Conservation (phyloP, 2,329 filamentous ascomycete genomes). For the Sporothrix dimorphospora region DNA sequence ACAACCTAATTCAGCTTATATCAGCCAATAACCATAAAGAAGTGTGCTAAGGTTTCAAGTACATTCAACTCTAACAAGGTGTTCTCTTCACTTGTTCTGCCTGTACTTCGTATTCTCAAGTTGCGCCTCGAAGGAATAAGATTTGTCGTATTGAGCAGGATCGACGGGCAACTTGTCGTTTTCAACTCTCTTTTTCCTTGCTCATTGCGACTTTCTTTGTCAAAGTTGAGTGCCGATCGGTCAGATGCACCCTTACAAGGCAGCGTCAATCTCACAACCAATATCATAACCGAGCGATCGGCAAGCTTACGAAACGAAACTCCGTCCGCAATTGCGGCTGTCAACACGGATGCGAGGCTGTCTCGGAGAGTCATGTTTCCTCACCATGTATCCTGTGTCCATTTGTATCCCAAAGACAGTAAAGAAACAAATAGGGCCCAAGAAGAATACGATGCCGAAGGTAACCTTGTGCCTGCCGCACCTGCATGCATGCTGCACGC, state of each 20-base stretch:
- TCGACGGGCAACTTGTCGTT: too few species aligned
- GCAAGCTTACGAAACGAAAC: not conserved
- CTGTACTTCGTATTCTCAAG: not conserved
- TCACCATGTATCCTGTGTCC: not conserved
- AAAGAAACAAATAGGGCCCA: not conserved
- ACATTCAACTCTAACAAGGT: not conserved
- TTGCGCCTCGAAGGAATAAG: not conserved
- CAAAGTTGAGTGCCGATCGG: slow-evolving; percentile 14
- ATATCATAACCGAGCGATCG: slow-evolving; percentile 9
- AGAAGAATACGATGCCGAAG: not conserved
- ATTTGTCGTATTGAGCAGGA: not conserved
- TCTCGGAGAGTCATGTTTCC: slow-evolving; percentile 6
- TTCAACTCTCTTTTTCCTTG: not conserved
- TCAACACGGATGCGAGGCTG: not conserved
- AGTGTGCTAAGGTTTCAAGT: not conserved
- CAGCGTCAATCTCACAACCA: not conserved
- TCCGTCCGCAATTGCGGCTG: not conserved
- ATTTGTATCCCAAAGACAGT: not conserved
- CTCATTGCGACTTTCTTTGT: not conserved
- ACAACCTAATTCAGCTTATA: not conserved
- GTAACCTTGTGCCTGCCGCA: not conserved
- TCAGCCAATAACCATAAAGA: not conserved
- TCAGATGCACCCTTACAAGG: slow-evolving; percentile 5
- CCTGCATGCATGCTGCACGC: slow-evolving; percentile 1
- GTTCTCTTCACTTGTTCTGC: not conserved